Percentiles rank a stretch among this genome's conserved stretches.
These are phyloP conservation scores for Zygoascus flipseniorum DNA, from an alignment of 805 yeast genomes.

Conservation along the genomic window DNA sequence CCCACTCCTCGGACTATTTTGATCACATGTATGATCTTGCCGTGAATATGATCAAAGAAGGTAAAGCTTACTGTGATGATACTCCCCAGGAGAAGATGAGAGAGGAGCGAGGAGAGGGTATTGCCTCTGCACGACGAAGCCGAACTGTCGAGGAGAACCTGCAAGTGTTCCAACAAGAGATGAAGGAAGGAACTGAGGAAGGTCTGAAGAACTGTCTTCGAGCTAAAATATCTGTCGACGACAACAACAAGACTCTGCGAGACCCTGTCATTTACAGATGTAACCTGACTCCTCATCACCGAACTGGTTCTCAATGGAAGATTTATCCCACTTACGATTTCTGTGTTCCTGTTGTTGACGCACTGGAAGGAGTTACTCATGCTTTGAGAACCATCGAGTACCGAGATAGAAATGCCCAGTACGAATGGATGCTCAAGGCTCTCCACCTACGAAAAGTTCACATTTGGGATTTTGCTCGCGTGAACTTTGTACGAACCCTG, in stretches of 20 bases:
- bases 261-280: conserved; percentile 98
- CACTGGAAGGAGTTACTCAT: conserved; percentile 95
- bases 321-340: conserved; percentile 97
- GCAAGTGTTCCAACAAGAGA: conserved; percentile 75
- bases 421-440: conserved; percentile 88
- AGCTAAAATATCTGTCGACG: conserved; percentile 91
- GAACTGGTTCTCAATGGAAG: conserved; percentile 91
- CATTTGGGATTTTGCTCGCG: conserved; percentile 97
- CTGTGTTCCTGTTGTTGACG: conserved; percentile 95
- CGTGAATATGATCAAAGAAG: conserved; percentile 81
- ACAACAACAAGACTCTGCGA: conserved; percentile 88
- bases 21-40: conserved; percentile 84
- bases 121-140: conserved; percentile 85
- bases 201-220: conserved; percentile 91
- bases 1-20: conserved; percentile 92
- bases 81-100: conserved; percentile 94
- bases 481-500: conserved; percentile 92
- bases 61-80: conserved; percentile 96
- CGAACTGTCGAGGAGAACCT: conserved; percentile 89
- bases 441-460: conserved; percentile 82
- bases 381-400: conserved; percentile 97
- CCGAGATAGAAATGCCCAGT: conserved; percentile 97
- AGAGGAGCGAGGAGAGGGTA: conserved; percentile 97
- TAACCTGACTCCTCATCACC: conserved; percentile 95
- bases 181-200: conserved; percentile 88